Base-by-base conservation (phyloP, 805 yeast genomes). In the Pichia paraexigua region DNA sequence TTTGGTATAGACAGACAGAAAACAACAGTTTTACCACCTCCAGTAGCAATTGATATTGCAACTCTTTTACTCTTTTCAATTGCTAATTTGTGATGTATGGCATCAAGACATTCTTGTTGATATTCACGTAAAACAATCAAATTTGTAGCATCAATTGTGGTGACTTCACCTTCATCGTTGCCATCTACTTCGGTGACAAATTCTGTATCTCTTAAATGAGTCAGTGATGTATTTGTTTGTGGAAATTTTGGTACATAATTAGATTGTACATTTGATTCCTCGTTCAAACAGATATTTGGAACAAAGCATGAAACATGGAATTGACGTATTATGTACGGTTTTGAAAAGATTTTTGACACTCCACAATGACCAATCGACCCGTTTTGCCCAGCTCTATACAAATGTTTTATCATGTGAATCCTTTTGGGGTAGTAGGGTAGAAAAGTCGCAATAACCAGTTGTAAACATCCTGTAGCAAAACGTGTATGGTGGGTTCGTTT, bases 11-110 rank as follows among this genome's bases (percentile, higher is more conserved):
- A 57, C 56, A 76, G 76, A 0, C 86, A 66, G 62, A 88, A 85
- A 1, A 87, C 81, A 13, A 89, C 88, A 0, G 97, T 91, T 60
- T 91, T 91, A 6, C 98, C 98, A 13, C 96, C 94, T 0, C 98
- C 98, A 0, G 98, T 92, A 15, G 97, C 96, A 40, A 91, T 65
- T 28, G 89, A 85, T 2, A 89, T 90, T 0, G 92, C 97, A 0
- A 89, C 77, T 46, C 94, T 71, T 20, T 73, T 66, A 2, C 66
- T 58, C 1, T 58, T 30, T 0, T 66, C 59, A 2, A 85, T 6
- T 7, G 45, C 20, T 13, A 59, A 62, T 0, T 87, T 75, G 0
- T 65, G 57, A 1, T 80, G 58, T 35, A 91, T 80, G 0, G 73
- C 64, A 1, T 75, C 62, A 2, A 90, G 77, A 48, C 95, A 91